Percentiles rank a stretch among this genome's conserved stretches.
Conservation (phyloP, 495 filamentous ascomycete species). For the Penicillium robsamsonii region DNA sequence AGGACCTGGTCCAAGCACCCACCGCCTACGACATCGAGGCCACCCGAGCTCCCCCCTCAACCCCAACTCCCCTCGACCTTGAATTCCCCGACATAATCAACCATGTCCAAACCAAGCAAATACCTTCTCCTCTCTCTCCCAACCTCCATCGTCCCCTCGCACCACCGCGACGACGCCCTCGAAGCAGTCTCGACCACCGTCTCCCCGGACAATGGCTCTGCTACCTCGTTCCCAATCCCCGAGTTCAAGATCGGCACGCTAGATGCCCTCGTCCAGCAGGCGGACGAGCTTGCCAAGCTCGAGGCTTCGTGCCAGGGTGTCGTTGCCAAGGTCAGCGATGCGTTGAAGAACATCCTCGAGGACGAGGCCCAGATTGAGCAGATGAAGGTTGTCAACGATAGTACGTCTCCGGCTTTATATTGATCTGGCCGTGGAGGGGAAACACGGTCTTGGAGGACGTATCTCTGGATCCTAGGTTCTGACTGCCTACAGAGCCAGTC, state of each 20-base stretch:
- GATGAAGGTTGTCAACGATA: slow-evolving; percentile 94
- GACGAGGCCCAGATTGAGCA: slow-evolving; percentile 78
- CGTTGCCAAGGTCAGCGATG: slow-evolving; percentile 84
- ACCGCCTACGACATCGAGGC: slow-evolving; percentile 35
- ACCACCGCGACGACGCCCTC: slow-evolving; percentile 78
- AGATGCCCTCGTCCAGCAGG: slow-evolving; percentile 94
- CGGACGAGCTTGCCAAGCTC: slow-evolving; percentile 91
- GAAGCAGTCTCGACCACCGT: slow-evolving; percentile 68
- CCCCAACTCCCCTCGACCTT: slow-evolving; percentile 12
- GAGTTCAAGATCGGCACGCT: slow-evolving; percentile 97
- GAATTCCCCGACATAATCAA: slow-evolving; percentile 14
- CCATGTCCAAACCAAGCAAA: slow-evolving; percentile 58
- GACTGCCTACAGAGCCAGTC: slow-evolving; percentile 66
- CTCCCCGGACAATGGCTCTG: slow-evolving; percentile 69
- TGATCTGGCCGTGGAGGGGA: neutral
- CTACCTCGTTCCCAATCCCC: slow-evolving; percentile 77
- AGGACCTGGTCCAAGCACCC: slow-evolving; percentile 22
- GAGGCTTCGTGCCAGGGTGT: slow-evolving; percentile 74
- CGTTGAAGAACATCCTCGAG: slow-evolving; percentile 73
- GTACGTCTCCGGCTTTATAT: slow-evolving; percentile 51
- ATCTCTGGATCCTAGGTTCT: slow-evolving; percentile 2
- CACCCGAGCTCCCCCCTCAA: slow-evolving; percentile 17
- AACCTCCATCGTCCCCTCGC: slow-evolving; percentile 66
- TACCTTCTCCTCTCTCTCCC: slow-evolving; percentile 77
- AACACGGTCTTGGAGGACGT: neutral